Conservation (phyloP, 441 rosid genomes). For the Corymbia citriodora region DNA sequence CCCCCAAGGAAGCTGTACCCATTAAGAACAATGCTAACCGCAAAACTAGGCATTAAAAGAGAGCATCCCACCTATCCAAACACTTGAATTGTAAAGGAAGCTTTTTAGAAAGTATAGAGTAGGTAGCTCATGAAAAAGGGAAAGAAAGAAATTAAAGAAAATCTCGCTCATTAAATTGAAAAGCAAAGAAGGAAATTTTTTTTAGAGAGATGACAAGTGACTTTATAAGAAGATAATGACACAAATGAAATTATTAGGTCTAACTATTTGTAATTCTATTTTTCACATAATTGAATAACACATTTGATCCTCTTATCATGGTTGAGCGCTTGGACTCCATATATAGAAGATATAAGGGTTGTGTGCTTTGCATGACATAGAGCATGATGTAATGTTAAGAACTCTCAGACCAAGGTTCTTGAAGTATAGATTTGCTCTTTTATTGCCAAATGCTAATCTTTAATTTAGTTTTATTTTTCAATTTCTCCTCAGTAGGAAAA, state of each 20-base stretch:
- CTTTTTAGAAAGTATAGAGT: not conserved
- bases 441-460: not conserved
- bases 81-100: not conserved
- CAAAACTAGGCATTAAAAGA: constrained; percentile 2
- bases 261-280: not conserved
- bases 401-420: not conserved
- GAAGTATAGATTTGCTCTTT: not conserved
- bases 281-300: constrained; percentile 15
- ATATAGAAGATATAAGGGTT: no score
- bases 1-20: not conserved
- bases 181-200: not conserved
- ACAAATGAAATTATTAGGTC: constrained; percentile 11
- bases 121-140: not conserved
- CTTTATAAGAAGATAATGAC: not conserved
- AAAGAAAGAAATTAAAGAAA: not conserved
- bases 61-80: not conserved
- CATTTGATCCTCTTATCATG: not conserved
- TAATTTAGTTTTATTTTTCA: not conserved
- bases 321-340: not conserved
- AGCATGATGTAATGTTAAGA: not conserved
- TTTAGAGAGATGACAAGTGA: constrained; percentile 9
- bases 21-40: not conserved
- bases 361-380: not conserved
- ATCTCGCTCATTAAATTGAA: not conserved
- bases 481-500: not conserved